Evolutionary conservation across 116 monocot species (phyloP).

Genomic region (Phalaenopsis hybrid): DNA sequence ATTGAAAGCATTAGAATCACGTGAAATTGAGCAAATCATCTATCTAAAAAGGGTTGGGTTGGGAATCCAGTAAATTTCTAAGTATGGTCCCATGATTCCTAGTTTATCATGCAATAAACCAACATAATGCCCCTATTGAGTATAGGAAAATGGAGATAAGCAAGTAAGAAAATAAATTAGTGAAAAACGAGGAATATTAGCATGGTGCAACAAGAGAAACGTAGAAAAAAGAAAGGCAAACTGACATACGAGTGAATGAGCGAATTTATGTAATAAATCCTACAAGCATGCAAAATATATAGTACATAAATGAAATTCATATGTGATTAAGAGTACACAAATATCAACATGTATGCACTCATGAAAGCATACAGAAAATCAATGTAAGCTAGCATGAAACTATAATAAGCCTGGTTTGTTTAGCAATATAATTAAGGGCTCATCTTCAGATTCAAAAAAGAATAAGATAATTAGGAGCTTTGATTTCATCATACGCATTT

Average conservation of each 20-base stretch:
- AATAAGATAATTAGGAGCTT: background rate
- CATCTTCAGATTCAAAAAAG: background rate
- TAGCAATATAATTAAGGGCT: background rate
- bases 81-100: background rate
- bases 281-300: background rate
- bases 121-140: background rate
- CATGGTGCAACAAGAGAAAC: background rate
- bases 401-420: background rate
- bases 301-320: background rate
- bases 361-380: background rate
- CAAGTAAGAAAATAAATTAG: background rate
- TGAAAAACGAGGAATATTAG: background rate
- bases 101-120: background rate
- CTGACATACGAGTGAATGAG: background rate
- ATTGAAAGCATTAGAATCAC: background rate
- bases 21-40: background rate
- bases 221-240: background rate
- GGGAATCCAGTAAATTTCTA: background rate
- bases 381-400: background rate
- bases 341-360: background rate
- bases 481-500: background rate
- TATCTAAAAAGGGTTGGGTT: background rate
- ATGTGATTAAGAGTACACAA: background rate
- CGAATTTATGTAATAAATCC: background rate
- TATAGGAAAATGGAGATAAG: background rate